phyloP scores from a whole-genome alignment of 345 rosid genomes.

The Gossypium herbaceum region DNA sequence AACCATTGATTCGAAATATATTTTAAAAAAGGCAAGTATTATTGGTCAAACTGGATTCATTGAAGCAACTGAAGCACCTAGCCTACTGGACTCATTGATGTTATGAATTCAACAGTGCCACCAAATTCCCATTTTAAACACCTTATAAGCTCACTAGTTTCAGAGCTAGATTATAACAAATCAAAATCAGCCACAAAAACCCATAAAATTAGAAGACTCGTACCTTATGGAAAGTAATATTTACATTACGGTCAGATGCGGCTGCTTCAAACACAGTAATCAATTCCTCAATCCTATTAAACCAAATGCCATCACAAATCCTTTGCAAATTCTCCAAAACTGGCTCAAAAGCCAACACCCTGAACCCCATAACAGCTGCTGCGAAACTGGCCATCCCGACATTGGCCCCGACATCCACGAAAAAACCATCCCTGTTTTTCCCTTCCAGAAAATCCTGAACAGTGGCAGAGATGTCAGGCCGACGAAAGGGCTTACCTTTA shows the following conservation, averaged over 20 bases:
- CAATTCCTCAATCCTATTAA: constrained; percentile 58
- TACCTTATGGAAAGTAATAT: constrained; percentile 11
- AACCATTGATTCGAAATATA: neutral
- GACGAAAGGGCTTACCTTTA: constrained; percentile 87
- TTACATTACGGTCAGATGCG: constrained; percentile 3
- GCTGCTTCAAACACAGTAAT: constrained; percentile 12
- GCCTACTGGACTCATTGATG: neutral
- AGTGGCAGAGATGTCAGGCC: constrained; percentile 84
- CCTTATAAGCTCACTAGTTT: neutral
- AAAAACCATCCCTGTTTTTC: constrained; percentile 45
- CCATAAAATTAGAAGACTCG: neutral
- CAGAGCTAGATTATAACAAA: neutral
- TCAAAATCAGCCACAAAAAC: neutral
- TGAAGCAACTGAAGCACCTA: neutral
- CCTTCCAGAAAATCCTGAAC: constrained; percentile 66
- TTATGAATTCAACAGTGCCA: neutral
- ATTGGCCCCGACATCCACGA: constrained; percentile 95
- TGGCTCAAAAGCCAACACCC: constrained; percentile 83
- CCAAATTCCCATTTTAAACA: neutral
- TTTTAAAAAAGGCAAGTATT: neutral
- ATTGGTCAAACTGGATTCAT: neutral
- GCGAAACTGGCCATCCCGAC: constrained; percentile 98
- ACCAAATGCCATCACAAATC: constrained; percentile 98
- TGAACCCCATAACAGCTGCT: constrained; percentile 90
- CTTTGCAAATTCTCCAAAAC: constrained; percentile 90